Evolutionary conservation across 768 basidiomycete species (phyloP).

Genomic region (Hortiboletus flavorubellus): DNA sequence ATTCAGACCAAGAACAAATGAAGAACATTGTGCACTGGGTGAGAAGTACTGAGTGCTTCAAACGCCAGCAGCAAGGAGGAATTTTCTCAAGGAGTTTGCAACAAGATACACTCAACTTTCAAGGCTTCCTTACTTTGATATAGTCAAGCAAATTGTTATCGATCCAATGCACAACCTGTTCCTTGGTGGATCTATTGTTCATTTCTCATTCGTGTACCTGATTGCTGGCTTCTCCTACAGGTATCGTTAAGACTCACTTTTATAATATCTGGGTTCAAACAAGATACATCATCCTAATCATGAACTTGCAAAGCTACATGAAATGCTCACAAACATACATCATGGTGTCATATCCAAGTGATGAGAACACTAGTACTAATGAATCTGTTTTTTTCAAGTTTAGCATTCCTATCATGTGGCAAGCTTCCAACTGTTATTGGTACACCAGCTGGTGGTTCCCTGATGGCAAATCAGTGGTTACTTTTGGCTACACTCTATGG

Average conservation of each 20-base stretch:
- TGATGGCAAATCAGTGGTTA: too few species aligned
- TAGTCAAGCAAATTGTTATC: neutral
- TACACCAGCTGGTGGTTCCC: too few species aligned
- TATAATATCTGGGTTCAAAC: constrained; percentile 26
- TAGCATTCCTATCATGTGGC: too few species aligned
- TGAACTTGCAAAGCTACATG: neutral
- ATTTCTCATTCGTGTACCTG: too few species aligned
- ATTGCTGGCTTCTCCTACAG: too few species aligned
- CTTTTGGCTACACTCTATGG: too few species aligned
- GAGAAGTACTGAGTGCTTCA: neutral
- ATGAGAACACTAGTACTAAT: too few species aligned
- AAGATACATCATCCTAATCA: constrained; percentile 14
- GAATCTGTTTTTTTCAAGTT: too few species aligned
- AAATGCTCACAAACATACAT: neutral
- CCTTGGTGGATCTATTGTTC: too few species aligned
- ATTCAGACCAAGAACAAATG: neutral
- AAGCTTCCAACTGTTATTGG: too few species aligned
- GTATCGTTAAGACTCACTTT: constrained; percentile 15
- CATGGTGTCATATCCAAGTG: too few species aligned
- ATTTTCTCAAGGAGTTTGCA: neutral
- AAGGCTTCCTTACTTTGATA: neutral
- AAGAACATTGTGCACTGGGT: neutral
- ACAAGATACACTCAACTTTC: neutral
- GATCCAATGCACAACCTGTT: neutral
- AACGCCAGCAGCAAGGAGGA: neutral